These are phyloP conservation scores for Parmelia sp. DNA, from an alignment of 495 filamentous ascomycete genomes.

Conservation along the genomic window DNA sequence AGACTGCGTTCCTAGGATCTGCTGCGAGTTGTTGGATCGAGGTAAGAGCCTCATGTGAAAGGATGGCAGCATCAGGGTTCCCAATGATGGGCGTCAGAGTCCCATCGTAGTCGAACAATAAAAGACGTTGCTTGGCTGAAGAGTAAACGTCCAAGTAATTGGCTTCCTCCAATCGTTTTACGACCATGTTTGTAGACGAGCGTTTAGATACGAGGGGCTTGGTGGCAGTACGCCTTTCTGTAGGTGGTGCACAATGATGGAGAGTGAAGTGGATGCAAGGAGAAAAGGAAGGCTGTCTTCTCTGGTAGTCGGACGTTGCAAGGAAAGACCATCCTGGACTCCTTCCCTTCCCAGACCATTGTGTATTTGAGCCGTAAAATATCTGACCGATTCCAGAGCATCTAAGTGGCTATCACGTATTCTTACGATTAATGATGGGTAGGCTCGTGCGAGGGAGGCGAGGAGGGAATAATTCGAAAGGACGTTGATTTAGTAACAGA, in stretches of 20 bases:
- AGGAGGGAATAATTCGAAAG: background rate
- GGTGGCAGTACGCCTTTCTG: background rate
- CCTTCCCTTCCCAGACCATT: background rate
- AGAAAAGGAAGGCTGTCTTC: background rate
- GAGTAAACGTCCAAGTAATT: conserved; percentile 2
- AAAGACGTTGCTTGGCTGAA: conserved; percentile 51
- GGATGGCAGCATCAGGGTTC: conserved; percentile 80
- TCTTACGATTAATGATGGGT: too few species aligned
- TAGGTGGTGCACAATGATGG: background rate
- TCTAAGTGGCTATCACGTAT: background rate
- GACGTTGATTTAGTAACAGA: background rate
- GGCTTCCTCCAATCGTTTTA: conserved; percentile 9
- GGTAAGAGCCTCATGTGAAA: conserved; percentile 70
- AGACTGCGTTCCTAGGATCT: conserved; percentile 79
- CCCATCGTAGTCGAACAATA: conserved; percentile 98
- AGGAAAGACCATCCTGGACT: background rate
- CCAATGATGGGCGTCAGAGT: conserved; percentile 94
- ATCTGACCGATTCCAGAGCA: background rate
- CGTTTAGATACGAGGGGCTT: background rate
- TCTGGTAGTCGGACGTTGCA: background rate
- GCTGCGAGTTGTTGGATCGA: conserved; percentile 72
- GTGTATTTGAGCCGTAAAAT: background rate
- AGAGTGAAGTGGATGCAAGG: background rate
- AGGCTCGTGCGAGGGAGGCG: too few species aligned
- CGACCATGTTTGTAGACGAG: background rate